A percentile compares a stretch with the other conserved stretches of the same genome.
Conservation (phyloP, 495 filamentous ascomycete species). For the Trichocladium antarcticum region DNA sequence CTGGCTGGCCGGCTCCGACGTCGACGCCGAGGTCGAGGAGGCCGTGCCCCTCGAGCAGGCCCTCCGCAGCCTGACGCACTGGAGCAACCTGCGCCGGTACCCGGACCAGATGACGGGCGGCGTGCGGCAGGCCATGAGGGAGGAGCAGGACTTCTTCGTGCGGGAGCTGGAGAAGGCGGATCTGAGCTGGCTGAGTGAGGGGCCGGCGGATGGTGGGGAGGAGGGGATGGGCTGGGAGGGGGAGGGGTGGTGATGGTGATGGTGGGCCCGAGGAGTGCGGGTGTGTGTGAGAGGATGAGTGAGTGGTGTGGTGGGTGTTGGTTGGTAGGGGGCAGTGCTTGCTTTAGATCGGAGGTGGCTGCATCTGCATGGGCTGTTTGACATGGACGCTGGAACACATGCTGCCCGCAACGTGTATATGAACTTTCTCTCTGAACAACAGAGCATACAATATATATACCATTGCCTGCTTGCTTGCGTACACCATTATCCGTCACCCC, state of each 20-base stretch:
- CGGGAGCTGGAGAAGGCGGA: slow-evolving; percentile 65
- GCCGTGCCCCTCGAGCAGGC: slow-evolving; percentile 84
- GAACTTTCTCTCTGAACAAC: too few species aligned
- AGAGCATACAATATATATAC: too few species aligned
- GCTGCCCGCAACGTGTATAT: too few species aligned
- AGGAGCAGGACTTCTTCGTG: slow-evolving; percentile 82
- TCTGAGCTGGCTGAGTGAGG: slow-evolving; percentile 2
- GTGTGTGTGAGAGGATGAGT: too few species aligned
- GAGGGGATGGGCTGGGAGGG: not conserved
- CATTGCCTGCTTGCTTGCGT: too few species aligned
- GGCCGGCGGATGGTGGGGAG: not conserved
- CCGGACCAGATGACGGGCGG: slow-evolving; percentile 64
- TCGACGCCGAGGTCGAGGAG: slow-evolving; percentile 88
- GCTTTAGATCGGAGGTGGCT: too few species aligned
- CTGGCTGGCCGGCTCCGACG: slow-evolving; percentile 82
- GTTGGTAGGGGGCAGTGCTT: too few species aligned
- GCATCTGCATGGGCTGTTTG: too few species aligned
- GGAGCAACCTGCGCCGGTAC: slow-evolving; percentile 78
- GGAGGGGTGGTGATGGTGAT: not conserved
- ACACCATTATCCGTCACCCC: too few species aligned
- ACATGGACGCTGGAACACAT: too few species aligned
- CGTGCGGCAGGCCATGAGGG: slow-evolving; percentile 49
- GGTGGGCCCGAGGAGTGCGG: too few species aligned
- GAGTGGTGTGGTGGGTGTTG: too few species aligned
- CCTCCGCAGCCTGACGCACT: slow-evolving; percentile 74